Base-by-base conservation (phyloP, 1,139 yeast species). In the Yamadazyma triangularis region DNA sequence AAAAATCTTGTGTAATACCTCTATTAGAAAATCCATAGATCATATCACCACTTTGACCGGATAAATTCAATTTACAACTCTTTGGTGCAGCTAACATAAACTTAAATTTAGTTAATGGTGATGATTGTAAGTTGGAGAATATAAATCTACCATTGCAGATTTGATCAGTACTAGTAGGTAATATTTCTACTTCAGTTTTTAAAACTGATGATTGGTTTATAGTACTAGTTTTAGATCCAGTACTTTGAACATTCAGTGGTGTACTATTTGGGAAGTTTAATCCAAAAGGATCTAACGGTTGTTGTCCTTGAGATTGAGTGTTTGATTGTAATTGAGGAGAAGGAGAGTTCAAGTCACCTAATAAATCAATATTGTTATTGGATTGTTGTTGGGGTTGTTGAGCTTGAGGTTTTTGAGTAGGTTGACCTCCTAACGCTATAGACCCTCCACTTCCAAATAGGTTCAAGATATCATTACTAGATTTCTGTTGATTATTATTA, bases 61-160 rank as follows among this genome's bases (percentile, higher is more conserved):
- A 68, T 58, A 89, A 70, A 29, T 65, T 67, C 42, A 89, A 67
- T 35, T 70, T 72, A 49, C 84, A 77, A 14, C 73, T 54, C 51
- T 83, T 85, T 29, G 96, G 93, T 24, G 84, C 95, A 0, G 97
- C 96, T 33, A 87, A 60, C 51, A 83, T 70, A 49, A 87, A 79
- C 44, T 77, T 77, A 29, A 89, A 58, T 38, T 72, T 69, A 14
- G 48, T 41, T 21, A 64, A 45, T 8, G 62, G 45, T 10, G 49
- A 35, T 12, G 57, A 41, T 31, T 50, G 32, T 66, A 59, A 33
- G 77, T 66, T 45, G 68, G 69, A 36, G 65, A 65, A 45, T 60
- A 60, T 38, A 52, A 61, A 37, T 59, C 46, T 70, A 9, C 77
- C 76, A 33, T 58, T 51, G 8, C 60, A 51, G 3, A 69, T 52